Evolutionary conservation across 768 basidiomycete species (phyloP).

Genomic region (Boletus barrowsii): DNA sequence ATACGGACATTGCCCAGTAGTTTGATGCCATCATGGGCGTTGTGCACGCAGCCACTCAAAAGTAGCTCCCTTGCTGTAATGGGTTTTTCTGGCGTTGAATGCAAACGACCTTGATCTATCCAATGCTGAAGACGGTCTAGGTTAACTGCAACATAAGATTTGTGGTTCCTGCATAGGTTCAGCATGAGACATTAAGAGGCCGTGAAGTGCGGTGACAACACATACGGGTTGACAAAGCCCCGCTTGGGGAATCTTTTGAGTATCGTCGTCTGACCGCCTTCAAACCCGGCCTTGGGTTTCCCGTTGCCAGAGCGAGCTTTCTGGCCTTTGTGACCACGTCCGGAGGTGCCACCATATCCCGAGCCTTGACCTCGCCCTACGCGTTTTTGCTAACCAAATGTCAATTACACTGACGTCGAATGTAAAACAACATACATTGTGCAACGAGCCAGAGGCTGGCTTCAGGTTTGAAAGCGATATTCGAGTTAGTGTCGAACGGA

Average conservation of each 20-base stretch:
- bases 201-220: conserved; percentile 10
- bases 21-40: conserved; percentile 89
- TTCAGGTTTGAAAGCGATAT: conserved; percentile 69
- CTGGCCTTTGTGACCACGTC: conserved; percentile 93
- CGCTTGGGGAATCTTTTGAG: conserved; percentile 88
- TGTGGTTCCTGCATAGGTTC: conserved; percentile 56
- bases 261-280: conserved; percentile 96
- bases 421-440: conserved; percentile 47
- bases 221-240: conserved; percentile 91
- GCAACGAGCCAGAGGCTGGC: conserved; percentile 67
- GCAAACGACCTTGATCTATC: conserved; percentile 81
- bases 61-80: conserved; percentile 87
- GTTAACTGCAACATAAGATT: conserved; percentile 79
- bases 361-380: conserved; percentile 92
- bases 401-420: not conserved
- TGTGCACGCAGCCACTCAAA: conserved; percentile 84
- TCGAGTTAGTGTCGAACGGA: conserved; percentile 35
- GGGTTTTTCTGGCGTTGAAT: conserved; percentile 72
- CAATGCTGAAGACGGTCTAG: conserved; percentile 86
- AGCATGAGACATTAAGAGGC: not conserved
- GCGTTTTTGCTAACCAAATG: conserved; percentile 74
- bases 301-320: conserved; percentile 89
- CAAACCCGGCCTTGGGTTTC: conserved; percentile 79
- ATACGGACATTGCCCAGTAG: conserved; percentile 74
- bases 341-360: conserved; percentile 87